A percentile compares a stretch with the other conserved stretches of the same genome.
Evolutionary conservation across 2,329 filamentous ascomycete genomes (phyloP).

Genomic region (Chrysoporthe puriensis): DNA sequence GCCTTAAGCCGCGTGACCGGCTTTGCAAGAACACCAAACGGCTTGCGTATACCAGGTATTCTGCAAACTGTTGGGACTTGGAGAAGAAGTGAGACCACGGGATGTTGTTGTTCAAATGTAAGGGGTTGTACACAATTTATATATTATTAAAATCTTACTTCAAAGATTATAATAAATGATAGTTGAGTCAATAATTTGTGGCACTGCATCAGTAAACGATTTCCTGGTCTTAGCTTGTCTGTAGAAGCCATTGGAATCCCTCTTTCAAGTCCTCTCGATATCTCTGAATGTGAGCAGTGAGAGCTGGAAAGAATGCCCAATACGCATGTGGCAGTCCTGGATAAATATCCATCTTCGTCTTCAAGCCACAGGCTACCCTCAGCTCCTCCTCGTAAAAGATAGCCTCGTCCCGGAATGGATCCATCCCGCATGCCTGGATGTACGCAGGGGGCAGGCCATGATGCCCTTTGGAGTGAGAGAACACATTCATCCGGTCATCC

Average conservation of each 20-base stretch:
- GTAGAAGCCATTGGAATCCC: background rate
- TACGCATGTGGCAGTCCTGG: conserved; percentile 36
- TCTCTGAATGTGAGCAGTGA: background rate
- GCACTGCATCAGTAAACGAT: background rate
- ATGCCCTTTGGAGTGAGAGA: conserved; percentile 29
- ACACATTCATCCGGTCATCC: conserved; percentile 6
- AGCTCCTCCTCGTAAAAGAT: conserved; percentile 54
- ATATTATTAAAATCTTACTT: too few relatives aligned
- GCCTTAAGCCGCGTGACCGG: too few relatives aligned
- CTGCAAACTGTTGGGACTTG: too few relatives aligned
- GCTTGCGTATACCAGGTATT: too few relatives aligned
- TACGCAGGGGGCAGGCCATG: conserved; percentile 48
- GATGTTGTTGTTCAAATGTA: too few relatives aligned
- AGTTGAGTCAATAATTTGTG: too few relatives aligned
- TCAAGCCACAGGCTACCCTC: conserved; percentile 44
- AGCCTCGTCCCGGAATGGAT: conserved; percentile 54
- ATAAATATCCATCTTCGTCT: conserved; percentile 45
- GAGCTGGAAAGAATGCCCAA: conserved; percentile 31
- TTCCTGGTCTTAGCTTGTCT: background rate
- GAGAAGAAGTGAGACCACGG: too few relatives aligned
- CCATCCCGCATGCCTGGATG: conserved; percentile 54
- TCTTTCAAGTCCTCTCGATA: background rate
- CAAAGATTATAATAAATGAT: too few relatives aligned
- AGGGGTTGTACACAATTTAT: too few relatives aligned
- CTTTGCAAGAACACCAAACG: too few relatives aligned